These are phyloP conservation scores for Amniculicola lignicola DNA, from an alignment of 495 filamentous ascomycete genomes.

Conservation along the genomic window DNA sequence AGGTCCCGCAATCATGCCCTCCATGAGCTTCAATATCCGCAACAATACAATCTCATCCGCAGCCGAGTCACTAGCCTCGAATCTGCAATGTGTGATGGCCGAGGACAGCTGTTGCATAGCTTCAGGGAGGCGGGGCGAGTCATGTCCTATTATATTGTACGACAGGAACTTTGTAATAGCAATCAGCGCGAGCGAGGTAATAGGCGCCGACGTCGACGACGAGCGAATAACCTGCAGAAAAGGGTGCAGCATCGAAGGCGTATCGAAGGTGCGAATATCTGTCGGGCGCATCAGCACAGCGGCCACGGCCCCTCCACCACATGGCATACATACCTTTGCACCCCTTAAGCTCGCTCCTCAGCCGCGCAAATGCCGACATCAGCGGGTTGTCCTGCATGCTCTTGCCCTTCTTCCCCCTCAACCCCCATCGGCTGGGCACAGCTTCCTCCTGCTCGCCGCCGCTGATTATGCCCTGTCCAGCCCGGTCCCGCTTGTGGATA, in stretches of 20 bases:
- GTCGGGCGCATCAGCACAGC: conserved; percentile 20
- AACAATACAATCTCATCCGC: conserved; percentile 93
- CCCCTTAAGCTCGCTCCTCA: conserved; percentile 84
- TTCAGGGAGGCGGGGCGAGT: conserved; percentile 78
- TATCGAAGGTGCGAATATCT: conserved; percentile 89
- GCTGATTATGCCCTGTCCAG: conserved; percentile 16
- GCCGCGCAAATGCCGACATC: conserved; percentile 87
- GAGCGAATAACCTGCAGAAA: conserved; percentile 97
- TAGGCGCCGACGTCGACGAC: conserved; percentile 91
- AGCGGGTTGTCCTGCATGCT: conserved; percentile 98
- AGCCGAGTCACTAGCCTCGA: conserved; percentile 91
- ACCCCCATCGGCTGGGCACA: conserved; percentile 73
- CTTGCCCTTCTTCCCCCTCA: conserved; percentile 94
- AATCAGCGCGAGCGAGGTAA: conserved; percentile 88
- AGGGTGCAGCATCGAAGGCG: conserved; percentile 83
- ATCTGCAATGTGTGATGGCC: conserved; percentile 95
- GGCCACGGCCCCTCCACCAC: background rate
- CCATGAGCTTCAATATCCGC: conserved; percentile 95
- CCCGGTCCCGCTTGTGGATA: conserved; percentile 33
- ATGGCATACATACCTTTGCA: conserved; percentile 61
- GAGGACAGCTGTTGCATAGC: conserved; percentile 94
- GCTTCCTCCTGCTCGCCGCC: conserved; percentile 43
- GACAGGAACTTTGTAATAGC: conserved; percentile 97
- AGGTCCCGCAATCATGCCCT: conserved; percentile 90
- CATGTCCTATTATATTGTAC: conserved; percentile 81